These are phyloP conservation scores for Schizochytrium sp. DNA, from an alignment of 108 stramenopile genomes.

Conservation along the genomic window DNA sequence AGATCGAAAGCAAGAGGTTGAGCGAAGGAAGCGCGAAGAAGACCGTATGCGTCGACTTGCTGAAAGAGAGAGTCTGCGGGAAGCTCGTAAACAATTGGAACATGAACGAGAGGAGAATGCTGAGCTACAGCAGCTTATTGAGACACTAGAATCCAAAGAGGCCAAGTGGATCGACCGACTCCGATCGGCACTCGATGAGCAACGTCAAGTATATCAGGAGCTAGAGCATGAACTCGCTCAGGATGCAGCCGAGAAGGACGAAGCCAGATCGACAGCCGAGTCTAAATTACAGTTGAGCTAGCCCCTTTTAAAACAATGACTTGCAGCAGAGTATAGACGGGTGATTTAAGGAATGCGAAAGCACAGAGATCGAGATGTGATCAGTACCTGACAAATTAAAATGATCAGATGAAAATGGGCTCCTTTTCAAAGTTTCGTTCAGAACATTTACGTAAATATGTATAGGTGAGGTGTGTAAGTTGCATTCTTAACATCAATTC, in stretches of 20 bases:
- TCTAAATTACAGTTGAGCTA: background rate
- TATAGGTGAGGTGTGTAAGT: too few species aligned
- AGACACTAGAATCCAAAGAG: slow-evolving; percentile 9
- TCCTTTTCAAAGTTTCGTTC: too few species aligned
- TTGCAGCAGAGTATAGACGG: too few species aligned
- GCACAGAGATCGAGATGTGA: too few species aligned
- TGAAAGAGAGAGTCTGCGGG: background rate
- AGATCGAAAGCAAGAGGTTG: slow-evolving; percentile 50
- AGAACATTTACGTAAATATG: too few species aligned
- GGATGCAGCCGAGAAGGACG: slow-evolving; percentile 48
- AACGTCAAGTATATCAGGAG: slow-evolving; percentile 32
- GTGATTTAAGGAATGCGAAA: too few species aligned
- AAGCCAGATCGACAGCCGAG: background rate
- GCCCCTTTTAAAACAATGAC: too few species aligned
- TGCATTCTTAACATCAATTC: too few species aligned
- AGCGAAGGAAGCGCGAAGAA: slow-evolving; percentile 11
- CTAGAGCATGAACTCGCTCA: slow-evolving; percentile 37
- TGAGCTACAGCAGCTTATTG: background rate
- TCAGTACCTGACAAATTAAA: too few species aligned
- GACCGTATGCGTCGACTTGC: background rate
- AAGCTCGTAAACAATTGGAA: background rate
- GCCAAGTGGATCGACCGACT: slow-evolving; percentile 26
- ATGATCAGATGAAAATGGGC: too few species aligned
- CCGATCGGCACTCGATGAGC: slow-evolving; percentile 13
- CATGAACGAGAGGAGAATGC: background rate